Base-by-base conservation (phyloP, 495 filamentous ascomycete species). In the Aspergillus diversus region DNA sequence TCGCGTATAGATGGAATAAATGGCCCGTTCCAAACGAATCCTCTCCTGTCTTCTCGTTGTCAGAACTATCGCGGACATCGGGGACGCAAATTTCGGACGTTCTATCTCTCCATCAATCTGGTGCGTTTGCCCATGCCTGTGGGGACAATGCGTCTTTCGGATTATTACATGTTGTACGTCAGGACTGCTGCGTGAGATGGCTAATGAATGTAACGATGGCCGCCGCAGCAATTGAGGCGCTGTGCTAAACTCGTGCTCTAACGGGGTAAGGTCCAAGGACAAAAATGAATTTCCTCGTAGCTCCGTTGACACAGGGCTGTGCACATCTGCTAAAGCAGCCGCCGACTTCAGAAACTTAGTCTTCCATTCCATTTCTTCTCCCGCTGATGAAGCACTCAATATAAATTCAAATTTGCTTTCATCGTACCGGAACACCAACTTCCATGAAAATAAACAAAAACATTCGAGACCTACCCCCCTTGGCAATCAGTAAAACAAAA, bases 401-500 rank as follows among this genome's bases (percentile, higher is more conserved):
- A 97, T 87, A 34, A 97, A 69, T 75, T 98, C 95, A 71, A 89
- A 95, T 17, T 91, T 83, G 46, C 89, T 87, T 63, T 91, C 83
- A 49, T 89, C 82, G 47, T 85, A 83, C 66, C 93, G 89, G 66
- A 98, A 97, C 15, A 90, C 79, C n/a, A 97, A 71, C 72, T 97
- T 99, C 94, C 93, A 98, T 3, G 92, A 93, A 71, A 91, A 91
- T 12, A 88, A 86, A 21, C 90, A 92, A 17, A 88, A 91, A 69
- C 92, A 97, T 76, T 90, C 90, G 7, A 97, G 74, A 3, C 93
- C 93, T 96, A 64, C 52, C 15, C 35, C 65, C 48, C 39, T 11
- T 11, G n/a, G 33, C 55, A 49, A 54, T 42, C 17, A 51, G 52
- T 9, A 3, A 34, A 50, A 27, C 0, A 2, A 5, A 11, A 43